Evolutionary conservation across 805 yeast genomes (phyloP), one percentile per base, ranked within the genome.

Genomic region (Lachancea fermentati): DNA sequence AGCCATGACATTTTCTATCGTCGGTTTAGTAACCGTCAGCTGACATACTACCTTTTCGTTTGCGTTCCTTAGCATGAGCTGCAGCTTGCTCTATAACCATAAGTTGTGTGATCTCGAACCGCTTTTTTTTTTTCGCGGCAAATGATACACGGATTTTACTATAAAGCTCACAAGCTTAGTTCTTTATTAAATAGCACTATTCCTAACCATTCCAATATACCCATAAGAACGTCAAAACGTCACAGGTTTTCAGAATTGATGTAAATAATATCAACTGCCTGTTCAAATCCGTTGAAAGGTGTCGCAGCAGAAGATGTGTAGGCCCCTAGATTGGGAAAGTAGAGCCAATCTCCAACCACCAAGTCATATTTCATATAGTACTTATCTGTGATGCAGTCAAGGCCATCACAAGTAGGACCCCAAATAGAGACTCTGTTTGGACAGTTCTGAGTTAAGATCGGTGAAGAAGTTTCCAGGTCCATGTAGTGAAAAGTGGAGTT

Each of bases 381-480:
- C 28, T 67, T 69, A 34, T 68, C 60, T 14, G 83, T 61, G 43
- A 91, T 77, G 61, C 95, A 83, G 62, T 91, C 98, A 47, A 91
- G 71, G 3, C 97, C 97, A 65, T 91, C 98, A 67, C 98, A 91
- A 14, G 97, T 91, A 33, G 97, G 98, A 4, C 98, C 98, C 98
- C 98, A 91, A 45, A 93, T 73, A 3, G 95, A 85, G 39, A 75
- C 81, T 32, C 60, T 61, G 47, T 61, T 54, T 31, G 61, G 58
- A 30, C 48, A 45, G 5, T 35, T 43, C 5, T 32, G 29, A 30
- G 5, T 30, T 8, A 26, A 19, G 19, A 28, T 40, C 4, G 45
- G 30, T 1, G 57, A 46, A 1, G 58, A 42, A 18, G 63, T 52
- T 30, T 55, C 55, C 37, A 55, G 54, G 31, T 61, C 68, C 39